Percentiles rank a stretch among this genome's conserved stretches.
Evolutionary conservation across 768 basidiomycete species (phyloP).

Genomic region (Hericium alpestre): DNA sequence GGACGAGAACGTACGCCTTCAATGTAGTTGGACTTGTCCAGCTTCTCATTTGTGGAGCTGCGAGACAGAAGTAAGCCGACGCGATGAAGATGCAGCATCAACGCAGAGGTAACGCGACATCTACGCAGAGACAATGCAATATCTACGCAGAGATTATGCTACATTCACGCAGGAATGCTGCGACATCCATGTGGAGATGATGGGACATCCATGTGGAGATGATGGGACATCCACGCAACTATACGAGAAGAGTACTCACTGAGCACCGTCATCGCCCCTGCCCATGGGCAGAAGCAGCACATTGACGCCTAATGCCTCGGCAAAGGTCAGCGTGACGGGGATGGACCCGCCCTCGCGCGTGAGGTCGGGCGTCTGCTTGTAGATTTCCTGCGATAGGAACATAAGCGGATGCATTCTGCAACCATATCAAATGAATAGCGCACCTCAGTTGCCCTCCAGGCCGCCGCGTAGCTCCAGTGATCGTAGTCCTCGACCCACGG

Average conservation of each 20-base stretch:
- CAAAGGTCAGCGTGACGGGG: slow-evolving; percentile 89
- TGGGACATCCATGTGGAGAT: too few relatives aligned
- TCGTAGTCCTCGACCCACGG: slow-evolving; percentile 81
- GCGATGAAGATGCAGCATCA: too few relatives aligned
- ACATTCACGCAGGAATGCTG: too few relatives aligned
- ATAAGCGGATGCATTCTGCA: background rate
- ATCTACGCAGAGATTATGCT: too few relatives aligned
- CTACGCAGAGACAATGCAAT: too few relatives aligned
- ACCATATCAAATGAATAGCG: slow-evolving; percentile 1
- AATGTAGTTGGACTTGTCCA: slow-evolving; percentile 84
- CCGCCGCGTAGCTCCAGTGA: slow-evolving; percentile 93
- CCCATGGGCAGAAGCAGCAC: slow-evolving; percentile 89
- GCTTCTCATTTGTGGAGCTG: slow-evolving; percentile 90
- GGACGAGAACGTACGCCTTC: slow-evolving; percentile 46
- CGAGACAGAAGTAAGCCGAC: too few relatives aligned
- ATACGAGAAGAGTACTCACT: slow-evolving; percentile 37
- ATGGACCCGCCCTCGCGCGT: slow-evolving; percentile 93
- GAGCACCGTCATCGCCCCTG: slow-evolving; percentile 88
- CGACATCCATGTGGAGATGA: too few relatives aligned
- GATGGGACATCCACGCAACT: too few relatives aligned
- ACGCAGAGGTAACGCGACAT: too few relatives aligned
- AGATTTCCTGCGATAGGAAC: slow-evolving; percentile 31
- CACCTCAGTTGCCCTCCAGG: slow-evolving; percentile 74
- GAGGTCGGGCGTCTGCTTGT: slow-evolving; percentile 66
- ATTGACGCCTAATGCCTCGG: slow-evolving; percentile 77